Percentiles rank a stretch among this genome's conserved stretches.
phyloP scores from a whole-genome alignment of 495 filamentous ascomycete species.

The Pseudoneurospora amorphoporcata region DNA sequence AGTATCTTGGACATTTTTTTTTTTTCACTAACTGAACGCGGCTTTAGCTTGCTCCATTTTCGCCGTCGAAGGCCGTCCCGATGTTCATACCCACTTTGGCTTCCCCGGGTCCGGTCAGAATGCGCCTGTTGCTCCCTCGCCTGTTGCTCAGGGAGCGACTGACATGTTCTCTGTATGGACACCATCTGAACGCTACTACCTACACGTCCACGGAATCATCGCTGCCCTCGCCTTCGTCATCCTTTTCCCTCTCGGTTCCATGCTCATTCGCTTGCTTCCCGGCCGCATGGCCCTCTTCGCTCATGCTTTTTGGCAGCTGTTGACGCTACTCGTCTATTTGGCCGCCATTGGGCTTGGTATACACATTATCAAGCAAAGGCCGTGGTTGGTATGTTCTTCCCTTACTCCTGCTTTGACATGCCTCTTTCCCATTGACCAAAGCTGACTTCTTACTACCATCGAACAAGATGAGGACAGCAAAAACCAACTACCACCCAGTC shows the following conservation, averaged over 20 bases:
- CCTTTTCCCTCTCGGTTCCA: slow-evolving; percentile 45
- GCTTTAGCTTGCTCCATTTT: neutral
- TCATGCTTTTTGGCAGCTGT: slow-evolving; percentile 47
- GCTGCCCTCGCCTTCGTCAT: slow-evolving; percentile 35
- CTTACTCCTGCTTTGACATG: neutral
- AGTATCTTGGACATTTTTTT: neutral
- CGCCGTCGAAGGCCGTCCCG: neutral
- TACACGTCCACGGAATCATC: slow-evolving; percentile 33
- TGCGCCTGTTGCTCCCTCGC: no score
- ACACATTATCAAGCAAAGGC: slow-evolving; percentile 27
- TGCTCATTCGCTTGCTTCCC: slow-evolving; percentile 41
- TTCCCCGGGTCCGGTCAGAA: neutral
- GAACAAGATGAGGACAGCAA: slow-evolving; percentile 11
- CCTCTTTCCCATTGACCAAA: neutral
- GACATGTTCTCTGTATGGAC: neutral
- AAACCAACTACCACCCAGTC: slow-evolving; percentile 34
- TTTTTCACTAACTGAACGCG: neutral
- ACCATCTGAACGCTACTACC: neutral
- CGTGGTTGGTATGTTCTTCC: slow-evolving; percentile 6
- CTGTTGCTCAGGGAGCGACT: neutral
- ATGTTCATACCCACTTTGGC: neutral
- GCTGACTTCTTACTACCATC: neutral
- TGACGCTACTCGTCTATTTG: slow-evolving; percentile 40
- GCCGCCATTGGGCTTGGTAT: slow-evolving; percentile 54
- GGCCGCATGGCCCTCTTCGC: slow-evolving; percentile 20